These are phyloP conservation scores for Dimargaris cristalligena DNA, from an alignment of 192 early-diverging fungal genomes.

Conservation along the genomic window DNA sequence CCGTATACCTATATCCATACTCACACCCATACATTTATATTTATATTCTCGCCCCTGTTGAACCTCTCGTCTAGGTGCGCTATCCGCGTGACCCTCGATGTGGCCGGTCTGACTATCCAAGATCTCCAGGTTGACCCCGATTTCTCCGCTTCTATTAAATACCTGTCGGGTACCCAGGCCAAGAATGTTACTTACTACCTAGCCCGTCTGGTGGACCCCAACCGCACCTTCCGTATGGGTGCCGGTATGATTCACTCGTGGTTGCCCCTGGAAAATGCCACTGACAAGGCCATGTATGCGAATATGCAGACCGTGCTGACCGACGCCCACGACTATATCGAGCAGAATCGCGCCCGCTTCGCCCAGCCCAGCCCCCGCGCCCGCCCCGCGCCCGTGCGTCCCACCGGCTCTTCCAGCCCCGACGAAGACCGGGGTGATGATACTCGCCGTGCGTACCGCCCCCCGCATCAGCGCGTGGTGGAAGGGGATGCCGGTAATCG, in stretches of 20 bases:
- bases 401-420: conserved; percentile 21
- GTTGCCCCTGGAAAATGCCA: conserved; percentile 44
- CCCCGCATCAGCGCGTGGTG: conserved; percentile 10
- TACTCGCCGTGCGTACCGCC: background rate
- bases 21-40: no score
- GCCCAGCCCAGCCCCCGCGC: conserved; percentile 15
- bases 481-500: no score
- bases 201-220: conserved; percentile 42
- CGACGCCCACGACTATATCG: conserved; percentile 47
- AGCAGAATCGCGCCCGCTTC: conserved; percentile 28
- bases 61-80: conserved; percentile 58
- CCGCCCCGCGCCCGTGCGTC: conserved; percentile 22
- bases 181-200: conserved; percentile 68
- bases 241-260: conserved; percentile 57
- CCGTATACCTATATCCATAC: no score
- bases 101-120: conserved; percentile 49
- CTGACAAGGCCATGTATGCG: conserved; percentile 49
- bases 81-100: conserved; percentile 52
- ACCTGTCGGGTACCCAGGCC: conserved; percentile 61
- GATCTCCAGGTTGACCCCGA: conserved; percentile 52
- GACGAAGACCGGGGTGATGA: background rate
- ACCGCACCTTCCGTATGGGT: conserved; percentile 40
- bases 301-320: conserved; percentile 72
- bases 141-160: conserved; percentile 63
- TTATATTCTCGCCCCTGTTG: no score